Evolutionary conservation across 495 filamentous ascomycete genomes (phyloP).

Genomic region (Hypoxylon rickii): DNA sequence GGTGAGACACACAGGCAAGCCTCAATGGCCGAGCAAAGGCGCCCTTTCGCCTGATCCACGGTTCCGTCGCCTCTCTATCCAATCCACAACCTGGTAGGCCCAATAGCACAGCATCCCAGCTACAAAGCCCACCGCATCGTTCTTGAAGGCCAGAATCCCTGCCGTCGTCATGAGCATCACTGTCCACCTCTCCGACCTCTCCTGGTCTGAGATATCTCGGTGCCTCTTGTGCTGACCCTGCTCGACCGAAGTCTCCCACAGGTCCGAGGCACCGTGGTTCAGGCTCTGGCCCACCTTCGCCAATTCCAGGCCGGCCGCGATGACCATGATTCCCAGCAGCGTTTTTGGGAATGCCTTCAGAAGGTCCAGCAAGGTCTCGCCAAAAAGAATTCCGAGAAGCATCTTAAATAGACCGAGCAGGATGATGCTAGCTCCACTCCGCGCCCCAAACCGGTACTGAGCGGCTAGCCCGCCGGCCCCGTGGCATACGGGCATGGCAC

Average conservation of each 20-base stretch:
- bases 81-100: constrained; percentile 49
- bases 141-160: constrained; percentile 80
- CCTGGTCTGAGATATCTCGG: constrained; percentile 55
- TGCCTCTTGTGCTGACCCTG: constrained; percentile 21
- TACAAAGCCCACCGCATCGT: constrained; percentile 84
- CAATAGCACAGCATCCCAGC: constrained; percentile 77
- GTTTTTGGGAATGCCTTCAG: constrained; percentile 71
- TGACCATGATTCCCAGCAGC: constrained; percentile 83
- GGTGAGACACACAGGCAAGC: neutral
- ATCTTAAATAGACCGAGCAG: constrained; percentile 79
- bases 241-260: constrained; percentile 42
- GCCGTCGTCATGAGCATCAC: constrained; percentile 89
- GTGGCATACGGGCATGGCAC: constrained; percentile 94
- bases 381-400: constrained; percentile 71
- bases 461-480: constrained; percentile 89
- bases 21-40: constrained; percentile 32
- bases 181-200: constrained; percentile 73
- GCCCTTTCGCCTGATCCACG: constrained; percentile 32
- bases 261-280: constrained; percentile 72
- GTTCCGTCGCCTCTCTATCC: constrained; percentile 40
- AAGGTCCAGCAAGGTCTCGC: constrained; percentile 67
- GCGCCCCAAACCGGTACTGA: constrained; percentile 87
- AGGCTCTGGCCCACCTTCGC: constrained; percentile 80
- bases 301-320: constrained; percentile 85
- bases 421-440: constrained; percentile 81